phyloP scores from a whole-genome alignment of 2,329 filamentous ascomycete species.

The Aspergillus fischeri region DNA sequence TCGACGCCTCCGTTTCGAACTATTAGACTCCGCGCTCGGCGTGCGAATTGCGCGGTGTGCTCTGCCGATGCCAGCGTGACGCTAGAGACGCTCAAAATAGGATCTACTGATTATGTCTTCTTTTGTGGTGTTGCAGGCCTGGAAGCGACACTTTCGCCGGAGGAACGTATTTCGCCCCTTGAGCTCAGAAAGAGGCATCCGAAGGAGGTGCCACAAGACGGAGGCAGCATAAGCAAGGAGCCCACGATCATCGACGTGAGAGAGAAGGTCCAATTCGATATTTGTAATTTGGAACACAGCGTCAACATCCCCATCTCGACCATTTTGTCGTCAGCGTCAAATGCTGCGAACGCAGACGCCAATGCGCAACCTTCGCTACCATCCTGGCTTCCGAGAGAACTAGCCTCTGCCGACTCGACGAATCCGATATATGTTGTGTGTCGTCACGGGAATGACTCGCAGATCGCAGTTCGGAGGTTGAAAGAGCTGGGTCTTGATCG shows the following conservation, averaged over 20 bases:
- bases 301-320: constrained; percentile 54
- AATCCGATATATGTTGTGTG: constrained; percentile 44
- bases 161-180: constrained; percentile 64
- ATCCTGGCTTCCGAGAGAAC: constrained; percentile 25
- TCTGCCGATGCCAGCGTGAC: constrained; percentile 61
- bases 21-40: constrained; percentile 67
- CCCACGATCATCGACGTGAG: constrained; percentile 76
- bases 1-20: constrained; percentile 59
- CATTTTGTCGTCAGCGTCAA: constrained; percentile 27
- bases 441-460: constrained; percentile 48
- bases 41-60: constrained; percentile 72
- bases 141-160: constrained; percentile 53
- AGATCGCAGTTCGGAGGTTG: constrained; percentile 40
- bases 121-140: constrained; percentile 70
- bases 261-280: constrained; percentile 77
- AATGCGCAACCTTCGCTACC: constrained; percentile 11
- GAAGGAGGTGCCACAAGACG: not conserved
- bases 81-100: constrained; percentile 56
- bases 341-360: not conserved
- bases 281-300: constrained; percentile 71
- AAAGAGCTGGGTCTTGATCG: constrained; percentile 36
- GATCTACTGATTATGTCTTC: constrained; percentile 74
- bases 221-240: constrained; percentile 10
- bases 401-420: constrained; percentile 18
- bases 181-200: constrained; percentile 49